Base-by-base conservation (phyloP, 192 early-diverging fungal species). In the Gamsiella multidivaricata region DNA sequence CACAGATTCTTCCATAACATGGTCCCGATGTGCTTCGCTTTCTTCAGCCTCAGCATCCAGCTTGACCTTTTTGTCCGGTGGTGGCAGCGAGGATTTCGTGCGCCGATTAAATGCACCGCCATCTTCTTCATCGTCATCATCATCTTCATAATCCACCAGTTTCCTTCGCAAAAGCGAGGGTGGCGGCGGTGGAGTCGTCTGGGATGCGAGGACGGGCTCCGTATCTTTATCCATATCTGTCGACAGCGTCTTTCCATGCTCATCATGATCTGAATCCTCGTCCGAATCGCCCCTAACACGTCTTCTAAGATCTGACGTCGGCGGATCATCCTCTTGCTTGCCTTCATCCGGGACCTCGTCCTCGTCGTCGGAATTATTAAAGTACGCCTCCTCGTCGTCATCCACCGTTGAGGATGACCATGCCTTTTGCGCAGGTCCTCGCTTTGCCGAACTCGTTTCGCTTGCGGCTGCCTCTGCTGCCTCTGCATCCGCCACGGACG, bases 381-480 rank as follows among this genome's bases (percentile, higher is more conserved):
- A 92, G 65, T 95, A 96, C 5, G 90, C 91, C 51, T 97, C 93
- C 53, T 97, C 94, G 28, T 86, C 87, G 25, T 91, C 88, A 64
- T 95, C 92, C 3, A 88, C 76, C 1, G 83, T 79, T 18, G 82
- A 79, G 1, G 85, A 83, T 25, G 74, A 70, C 86, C 88, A 90
- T 54, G 53, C 80, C 58, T 55, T 79, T 15, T 66, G 63, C 10
- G 36, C 60, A 12, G 39, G 15, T 10, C 25, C 50, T 17, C 64
- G 64, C 22, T 68, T 78, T 7, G 76, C 58, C 1, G 68, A 46
- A 18, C 74, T 69, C n/a, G 85, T 79, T 0, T 79, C 83, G 33
- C 51, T 74, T 11, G 61, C 33, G 32, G 57, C 60, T 23, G 65
- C 54, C 17, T 69, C 74, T 43, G 53, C 59, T 22, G 64, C 58